Evolutionary conservation across 148 eudicot species (phyloP).

Genomic region (Limonium bicolor): DNA sequence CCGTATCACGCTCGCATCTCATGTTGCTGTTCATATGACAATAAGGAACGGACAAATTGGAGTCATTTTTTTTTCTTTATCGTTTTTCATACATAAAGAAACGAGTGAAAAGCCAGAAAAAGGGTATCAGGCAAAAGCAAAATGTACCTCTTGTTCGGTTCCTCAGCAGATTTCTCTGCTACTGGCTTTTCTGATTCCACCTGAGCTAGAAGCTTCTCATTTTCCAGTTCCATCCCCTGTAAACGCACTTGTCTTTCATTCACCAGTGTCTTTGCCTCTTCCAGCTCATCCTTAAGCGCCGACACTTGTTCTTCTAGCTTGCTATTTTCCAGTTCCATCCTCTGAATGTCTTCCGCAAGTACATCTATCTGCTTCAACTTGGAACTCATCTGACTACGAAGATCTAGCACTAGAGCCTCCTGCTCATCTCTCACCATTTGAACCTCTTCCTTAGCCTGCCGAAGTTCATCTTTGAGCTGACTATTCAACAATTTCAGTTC

Average conservation of each 20-base stretch:
- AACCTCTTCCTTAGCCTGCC: slow-evolving; percentile 40
- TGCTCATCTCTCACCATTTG: slow-evolving; percentile 30
- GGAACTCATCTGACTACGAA: slow-evolving; percentile 20
- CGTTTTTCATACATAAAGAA: too few relatives aligned
- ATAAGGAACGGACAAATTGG: too few relatives aligned
- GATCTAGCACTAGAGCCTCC: slow-evolving; percentile 37
- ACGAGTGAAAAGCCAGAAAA: too few relatives aligned
- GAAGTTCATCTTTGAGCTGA: slow-evolving; percentile 42
- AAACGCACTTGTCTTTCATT: slow-evolving; percentile 31
- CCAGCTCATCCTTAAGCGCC: slow-evolving; percentile 22
- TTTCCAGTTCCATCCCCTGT: slow-evolving; percentile 18
- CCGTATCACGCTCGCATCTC: too few relatives aligned
- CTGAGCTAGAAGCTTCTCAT: slow-evolving; percentile 17
- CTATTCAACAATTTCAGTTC: slow-evolving; percentile 48
- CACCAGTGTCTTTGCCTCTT: slow-evolving; percentile 20
- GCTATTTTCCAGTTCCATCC: slow-evolving; percentile 26
- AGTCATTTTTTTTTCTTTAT: too few relatives aligned
- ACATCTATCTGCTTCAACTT: slow-evolving; percentile 27
- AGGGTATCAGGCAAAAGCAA: too few relatives aligned
- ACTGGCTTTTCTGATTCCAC: slow-evolving; percentile 21
- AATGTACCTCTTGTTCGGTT: too few relatives aligned
- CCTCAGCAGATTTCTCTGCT: slow-evolving; percentile 28
- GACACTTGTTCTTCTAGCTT: slow-evolving; percentile 19
- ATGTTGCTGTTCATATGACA: too few relatives aligned
- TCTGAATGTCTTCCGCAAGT: slow-evolving; percentile 24